Evolutionary conservation across 1,139 yeast genomes (phyloP).

Genomic region (Kazachstania sp.): DNA sequence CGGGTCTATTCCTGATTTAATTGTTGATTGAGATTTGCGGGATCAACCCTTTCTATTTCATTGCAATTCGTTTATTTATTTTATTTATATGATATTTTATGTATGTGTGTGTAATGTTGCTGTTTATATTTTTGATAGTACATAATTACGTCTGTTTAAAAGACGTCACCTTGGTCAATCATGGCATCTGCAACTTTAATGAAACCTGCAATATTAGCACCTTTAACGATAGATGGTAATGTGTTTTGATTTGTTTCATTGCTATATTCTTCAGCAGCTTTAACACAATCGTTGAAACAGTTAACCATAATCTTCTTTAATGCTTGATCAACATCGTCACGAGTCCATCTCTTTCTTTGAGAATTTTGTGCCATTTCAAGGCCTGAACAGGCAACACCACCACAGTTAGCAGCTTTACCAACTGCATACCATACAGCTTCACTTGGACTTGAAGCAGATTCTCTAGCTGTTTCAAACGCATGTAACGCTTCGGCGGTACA

Average conservation of each 20-base stretch:
- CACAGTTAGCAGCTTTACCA: constrained; percentile 98
- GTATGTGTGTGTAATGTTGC: background rate
- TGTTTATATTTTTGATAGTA: background rate
- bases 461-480: constrained; percentile 83
- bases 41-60: background rate
- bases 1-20: too few relatives aligned
- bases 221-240: constrained; percentile 91
- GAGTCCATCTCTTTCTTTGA: constrained; percentile 79
- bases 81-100: too few relatives aligned
- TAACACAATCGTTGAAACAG: constrained; percentile 88
- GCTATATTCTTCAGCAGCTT: constrained; percentile 74
- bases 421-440: constrained; percentile 93
- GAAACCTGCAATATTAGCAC: constrained; percentile 99
- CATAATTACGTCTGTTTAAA: constrained; percentile 8
- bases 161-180: constrained; percentile 94
- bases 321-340: constrained; percentile 81
- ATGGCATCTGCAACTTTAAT: constrained; percentile 97
- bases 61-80: too few relatives aligned
- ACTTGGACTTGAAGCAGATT: constrained; percentile 36
- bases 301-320: constrained; percentile 86
- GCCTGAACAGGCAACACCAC: constrained; percentile 99
- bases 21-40: too few relatives aligned
- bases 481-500: constrained; percentile 95
- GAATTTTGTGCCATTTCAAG: constrained; percentile 99
- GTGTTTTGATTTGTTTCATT: constrained; percentile 47